Conservation (phyloP, 148 eudicot species). For the Talinum fruticosum region DNA sequence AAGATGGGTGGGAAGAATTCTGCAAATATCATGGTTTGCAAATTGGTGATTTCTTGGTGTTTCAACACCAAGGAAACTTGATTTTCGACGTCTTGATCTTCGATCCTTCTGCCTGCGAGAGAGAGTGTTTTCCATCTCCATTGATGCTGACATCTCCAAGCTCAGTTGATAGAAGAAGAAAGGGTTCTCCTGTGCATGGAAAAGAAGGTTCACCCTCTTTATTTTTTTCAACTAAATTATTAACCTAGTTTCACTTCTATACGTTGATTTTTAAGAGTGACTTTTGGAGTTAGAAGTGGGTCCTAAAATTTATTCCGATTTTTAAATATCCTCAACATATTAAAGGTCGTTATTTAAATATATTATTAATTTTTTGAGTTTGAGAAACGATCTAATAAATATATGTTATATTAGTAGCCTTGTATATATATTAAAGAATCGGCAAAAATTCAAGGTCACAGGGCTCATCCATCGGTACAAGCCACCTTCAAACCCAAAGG, state of each 20-base stretch:
- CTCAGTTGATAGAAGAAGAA: neutral
- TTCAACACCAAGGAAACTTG: slow-evolving; percentile 1
- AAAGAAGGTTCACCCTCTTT: neutral
- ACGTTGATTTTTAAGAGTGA: too few species aligned
- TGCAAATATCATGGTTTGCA: slow-evolving; percentile 16
- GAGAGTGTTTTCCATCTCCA: neutral
- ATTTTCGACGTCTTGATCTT: slow-evolving; percentile 15
- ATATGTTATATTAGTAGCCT: neutral
- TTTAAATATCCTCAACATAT: too few species aligned
- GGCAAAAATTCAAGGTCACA: neutral
- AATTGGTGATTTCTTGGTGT: slow-evolving; percentile 23
- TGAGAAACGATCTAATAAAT: neutral
- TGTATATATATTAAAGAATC: neutral
- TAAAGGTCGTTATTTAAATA: too few species aligned
- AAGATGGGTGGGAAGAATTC: slow-evolving; percentile 12
- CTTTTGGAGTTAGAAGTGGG: too few species aligned
- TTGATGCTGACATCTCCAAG: neutral
- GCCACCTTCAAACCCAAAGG: neutral
- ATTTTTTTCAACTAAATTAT: too few species aligned
- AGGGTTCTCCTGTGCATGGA: neutral
- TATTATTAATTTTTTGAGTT: neutral
- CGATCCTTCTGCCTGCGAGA: slow-evolving; percentile 20
- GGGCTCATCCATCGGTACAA: neutral
- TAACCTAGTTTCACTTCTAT: too few species aligned
- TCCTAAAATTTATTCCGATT: too few species aligned